A percentile compares a stretch with the other conserved stretches of the same genome.
These are phyloP conservation scores for Oenanthe javanica DNA, from an alignment of 140 eudicot species.

Conservation along the genomic window DNA sequence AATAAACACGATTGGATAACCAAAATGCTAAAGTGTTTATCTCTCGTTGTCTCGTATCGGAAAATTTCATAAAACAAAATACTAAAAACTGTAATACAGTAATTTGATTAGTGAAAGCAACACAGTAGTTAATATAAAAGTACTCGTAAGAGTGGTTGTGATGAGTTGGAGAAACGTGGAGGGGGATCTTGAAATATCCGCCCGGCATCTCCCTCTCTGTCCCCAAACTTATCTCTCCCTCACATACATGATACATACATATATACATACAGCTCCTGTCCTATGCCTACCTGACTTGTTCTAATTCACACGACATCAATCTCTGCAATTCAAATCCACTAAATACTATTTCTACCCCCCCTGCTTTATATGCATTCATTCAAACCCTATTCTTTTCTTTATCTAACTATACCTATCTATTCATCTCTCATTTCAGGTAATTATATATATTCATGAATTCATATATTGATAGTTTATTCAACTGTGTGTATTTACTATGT, in stretches of 20 bases:
- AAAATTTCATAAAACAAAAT: too few relatives aligned
- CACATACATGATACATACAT: not conserved
- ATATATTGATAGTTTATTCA: not conserved
- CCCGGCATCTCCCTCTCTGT: not conserved
- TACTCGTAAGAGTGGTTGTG: too few relatives aligned
- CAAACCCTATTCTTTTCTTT: too few relatives aligned
- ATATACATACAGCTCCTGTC: not conserved
- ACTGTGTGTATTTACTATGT: not conserved
- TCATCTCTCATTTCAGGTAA: not conserved
- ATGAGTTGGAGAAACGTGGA: not conserved
- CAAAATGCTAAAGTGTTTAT: too few relatives aligned
- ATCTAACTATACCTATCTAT: too few relatives aligned
- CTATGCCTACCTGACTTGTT: not conserved
- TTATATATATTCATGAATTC: not conserved
- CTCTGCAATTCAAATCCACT: not conserved
- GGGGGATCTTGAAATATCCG: conserved; percentile 7
- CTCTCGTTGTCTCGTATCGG: too few relatives aligned
- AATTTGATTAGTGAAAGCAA: too few relatives aligned
- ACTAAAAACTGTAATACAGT: too few relatives aligned
- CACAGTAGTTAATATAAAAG: too few relatives aligned
- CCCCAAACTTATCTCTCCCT: not conserved
- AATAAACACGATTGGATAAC: too few relatives aligned
- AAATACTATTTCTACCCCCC: not conserved
- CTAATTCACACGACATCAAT: not conserved
- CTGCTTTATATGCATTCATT: too few relatives aligned